Evolutionary conservation across 2,329 filamentous ascomycete genomes (phyloP).

Genomic region (Fusarium scirpi): DNA sequence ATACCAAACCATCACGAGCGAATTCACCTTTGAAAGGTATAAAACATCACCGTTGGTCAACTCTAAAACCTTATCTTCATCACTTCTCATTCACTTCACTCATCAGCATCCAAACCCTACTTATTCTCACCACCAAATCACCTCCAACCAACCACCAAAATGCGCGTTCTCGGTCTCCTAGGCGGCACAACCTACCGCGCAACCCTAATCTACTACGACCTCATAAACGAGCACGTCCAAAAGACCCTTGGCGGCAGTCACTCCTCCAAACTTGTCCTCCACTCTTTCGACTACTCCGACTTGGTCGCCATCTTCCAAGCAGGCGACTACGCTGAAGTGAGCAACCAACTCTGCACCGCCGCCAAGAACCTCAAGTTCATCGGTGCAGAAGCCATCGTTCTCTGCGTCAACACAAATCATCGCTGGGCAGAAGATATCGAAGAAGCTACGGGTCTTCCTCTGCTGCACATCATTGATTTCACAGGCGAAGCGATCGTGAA

Average conservation of each 20-base stretch:
- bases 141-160: not conserved
- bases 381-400: slow-evolving; percentile 15
- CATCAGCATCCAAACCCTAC: not conserved
- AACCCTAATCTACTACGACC: slow-evolving; percentile 8
- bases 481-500: not conserved
- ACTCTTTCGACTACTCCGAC: slow-evolving; percentile 4
- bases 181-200: slow-evolving; percentile 13
- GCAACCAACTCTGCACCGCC: not conserved
- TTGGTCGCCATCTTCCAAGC: not conserved
- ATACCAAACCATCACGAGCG: not conserved
- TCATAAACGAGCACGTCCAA: slow-evolving; percentile 17
- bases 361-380: slow-evolving; percentile 17
- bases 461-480: slow-evolving; percentile 8
- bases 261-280: slow-evolving; percentile 12
- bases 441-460: not conserved
- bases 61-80: not conserved
- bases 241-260: not conserved
- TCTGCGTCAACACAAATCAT: slow-evolving; percentile 20
- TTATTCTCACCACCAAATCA: not conserved
- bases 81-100: not conserved
- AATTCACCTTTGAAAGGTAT: not conserved
- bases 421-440: slow-evolving; percentile 12
- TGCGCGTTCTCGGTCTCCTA: slow-evolving; percentile 13
- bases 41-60: not conserved
- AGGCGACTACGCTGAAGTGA: slow-evolving; percentile 14